These are phyloP conservation scores for Tuber melanosporum DNA, from an alignment of 495 filamentous ascomycete genomes.

Conservation along the genomic window DNA sequence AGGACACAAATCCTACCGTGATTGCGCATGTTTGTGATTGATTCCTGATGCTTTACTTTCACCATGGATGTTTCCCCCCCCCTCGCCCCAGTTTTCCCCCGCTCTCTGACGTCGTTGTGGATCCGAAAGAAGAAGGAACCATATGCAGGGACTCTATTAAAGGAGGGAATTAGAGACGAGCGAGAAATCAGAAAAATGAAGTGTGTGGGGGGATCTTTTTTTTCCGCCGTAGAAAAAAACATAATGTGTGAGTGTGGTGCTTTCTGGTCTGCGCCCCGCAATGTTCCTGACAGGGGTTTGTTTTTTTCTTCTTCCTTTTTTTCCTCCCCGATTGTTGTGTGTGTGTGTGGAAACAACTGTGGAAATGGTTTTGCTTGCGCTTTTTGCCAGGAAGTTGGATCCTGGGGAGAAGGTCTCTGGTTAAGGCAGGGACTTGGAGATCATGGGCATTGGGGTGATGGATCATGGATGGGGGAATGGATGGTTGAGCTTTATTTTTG, in stretches of 20 bases:
- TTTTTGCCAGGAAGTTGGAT: neutral
- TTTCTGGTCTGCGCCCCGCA: neutral
- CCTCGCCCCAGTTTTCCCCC: neutral
- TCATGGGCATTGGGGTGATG: neutral
- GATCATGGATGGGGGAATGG: neutral
- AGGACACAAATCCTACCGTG: neutral
- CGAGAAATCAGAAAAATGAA: neutral
- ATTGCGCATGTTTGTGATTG: neutral
- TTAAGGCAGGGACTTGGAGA: constrained; percentile 2
- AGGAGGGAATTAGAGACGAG: neutral
- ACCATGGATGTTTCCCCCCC: neutral
- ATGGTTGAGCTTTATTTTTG: neutral
- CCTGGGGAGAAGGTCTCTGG: neutral
- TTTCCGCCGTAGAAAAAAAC: neutral
- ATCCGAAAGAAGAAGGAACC: neutral
- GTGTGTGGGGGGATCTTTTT: neutral
- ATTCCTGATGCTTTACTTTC: neutral
- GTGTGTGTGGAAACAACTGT: neutral
- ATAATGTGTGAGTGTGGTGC: neutral
- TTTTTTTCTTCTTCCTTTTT: neutral
- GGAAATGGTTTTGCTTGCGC: neutral
- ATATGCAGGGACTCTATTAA: neutral
- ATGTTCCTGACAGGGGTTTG: neutral
- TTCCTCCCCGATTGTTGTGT: neutral
- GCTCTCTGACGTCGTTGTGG: neutral